phyloP scores from a whole-genome alignment of 805 yeast genomes.

The Pichia occidentalis region DNA sequence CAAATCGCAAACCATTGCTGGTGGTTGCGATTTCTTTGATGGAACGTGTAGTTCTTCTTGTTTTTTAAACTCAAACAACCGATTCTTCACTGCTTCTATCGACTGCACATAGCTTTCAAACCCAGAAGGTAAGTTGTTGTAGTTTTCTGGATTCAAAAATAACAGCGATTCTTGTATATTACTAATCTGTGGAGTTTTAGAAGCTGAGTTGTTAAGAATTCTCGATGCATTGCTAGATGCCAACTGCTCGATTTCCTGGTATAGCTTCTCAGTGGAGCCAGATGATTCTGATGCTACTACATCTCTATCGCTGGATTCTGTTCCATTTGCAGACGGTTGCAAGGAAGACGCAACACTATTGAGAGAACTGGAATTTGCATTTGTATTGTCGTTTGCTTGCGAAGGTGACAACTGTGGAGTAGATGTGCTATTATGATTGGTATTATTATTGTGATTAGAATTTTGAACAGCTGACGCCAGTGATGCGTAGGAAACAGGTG shows the following conservation, averaged over 20 bases:
- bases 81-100: slow-evolving; percentile 29
- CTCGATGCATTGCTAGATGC: slow-evolving; percentile 7
- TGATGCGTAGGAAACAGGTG: slow-evolving; percentile 11
- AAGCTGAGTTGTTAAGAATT: slow-evolving; percentile 1
- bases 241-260: slow-evolving; percentile 4
- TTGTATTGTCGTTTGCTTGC: no score
- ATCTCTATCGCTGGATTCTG: no score
- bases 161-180: slow-evolving; percentile 14
- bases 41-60: slow-evolving; percentile 11
- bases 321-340: no score
- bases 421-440: no score
- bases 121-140: slow-evolving; percentile 24
- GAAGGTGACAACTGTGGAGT: not conserved
- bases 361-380: no score
- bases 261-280: not conserved
- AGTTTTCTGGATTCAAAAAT: slow-evolving; percentile 20
- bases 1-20: slow-evolving; percentile 28
- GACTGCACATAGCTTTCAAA: slow-evolving; percentile 22
- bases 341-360: no score
- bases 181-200: slow-evolving; percentile 1
- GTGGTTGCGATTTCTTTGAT: slow-evolving; percentile 12
- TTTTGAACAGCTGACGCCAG: slow-evolving; percentile 11
- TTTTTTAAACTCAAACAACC: slow-evolving; percentile 18
- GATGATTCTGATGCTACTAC: not conserved
- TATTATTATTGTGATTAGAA: slow-evolving; percentile 3